A percentile compares a stretch with the other conserved stretches of the same genome.
These are phyloP conservation scores for Tagetes erecta DNA, from an alignment of 129 eudicot species.

Conservation along the genomic window DNA sequence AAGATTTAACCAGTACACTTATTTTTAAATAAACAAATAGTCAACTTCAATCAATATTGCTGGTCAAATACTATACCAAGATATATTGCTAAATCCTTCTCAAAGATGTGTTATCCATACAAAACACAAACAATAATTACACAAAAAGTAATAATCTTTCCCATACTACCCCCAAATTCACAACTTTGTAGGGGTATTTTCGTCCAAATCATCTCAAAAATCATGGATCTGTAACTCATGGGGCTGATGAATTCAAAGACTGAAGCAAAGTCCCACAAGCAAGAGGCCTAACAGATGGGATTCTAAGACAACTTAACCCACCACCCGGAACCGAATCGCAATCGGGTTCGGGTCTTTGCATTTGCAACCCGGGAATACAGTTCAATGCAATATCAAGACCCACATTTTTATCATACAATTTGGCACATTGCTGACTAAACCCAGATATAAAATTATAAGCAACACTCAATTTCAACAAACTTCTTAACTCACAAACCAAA, in stretches of 20 bases:
- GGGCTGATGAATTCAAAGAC: constrained; percentile 40
- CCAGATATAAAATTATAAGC: constrained; percentile 91
- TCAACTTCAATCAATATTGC: constrained; percentile 33
- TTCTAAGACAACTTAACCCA: constrained; percentile 62
- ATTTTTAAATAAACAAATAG: constrained; percentile 26
- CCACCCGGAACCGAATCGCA: constrained; percentile 66
- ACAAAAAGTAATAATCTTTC: constrained; percentile 16
- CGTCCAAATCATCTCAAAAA: background rate
- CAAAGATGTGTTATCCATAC: constrained; percentile 39
- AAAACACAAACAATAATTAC: constrained; percentile 37
- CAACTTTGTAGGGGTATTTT: constrained; percentile 13
- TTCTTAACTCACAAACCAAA: constrained; percentile 69
- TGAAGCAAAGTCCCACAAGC: constrained; percentile 67
- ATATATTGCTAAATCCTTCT: constrained; percentile 32
- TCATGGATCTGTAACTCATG: constrained; percentile 27
- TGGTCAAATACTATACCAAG: constrained; percentile 34
- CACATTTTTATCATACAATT: constrained; percentile 50
- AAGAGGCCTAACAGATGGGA: constrained; percentile 68
- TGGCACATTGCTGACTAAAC: constrained; percentile 61
- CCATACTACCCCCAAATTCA: constrained; percentile 30
- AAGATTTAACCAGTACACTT: constrained; percentile 11
- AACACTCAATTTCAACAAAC: constrained; percentile 65
- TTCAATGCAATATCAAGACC: constrained; percentile 83
- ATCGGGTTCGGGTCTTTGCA: constrained; percentile 89
- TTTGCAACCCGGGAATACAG: constrained; percentile 75